Conservation (phyloP, 768 basidiomycete genomes). For the Sarcomyxa edulis region DNA sequence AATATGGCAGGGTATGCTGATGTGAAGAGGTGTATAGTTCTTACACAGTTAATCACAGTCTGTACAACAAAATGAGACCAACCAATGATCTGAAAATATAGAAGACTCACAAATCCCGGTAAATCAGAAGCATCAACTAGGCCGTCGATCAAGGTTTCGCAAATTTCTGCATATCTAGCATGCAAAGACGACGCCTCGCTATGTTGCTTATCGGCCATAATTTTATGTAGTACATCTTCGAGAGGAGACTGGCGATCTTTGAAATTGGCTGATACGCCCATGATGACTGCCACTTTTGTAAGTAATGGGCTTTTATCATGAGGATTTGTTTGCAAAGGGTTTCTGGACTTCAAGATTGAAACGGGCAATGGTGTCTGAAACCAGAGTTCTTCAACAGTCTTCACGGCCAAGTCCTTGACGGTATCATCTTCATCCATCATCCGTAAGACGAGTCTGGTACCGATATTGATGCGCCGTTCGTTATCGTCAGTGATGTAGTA, state of each 20-base stretch:
- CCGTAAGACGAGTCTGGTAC: conserved; percentile 73
- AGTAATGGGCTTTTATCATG: conserved; percentile 53
- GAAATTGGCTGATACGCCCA: conserved; percentile 79
- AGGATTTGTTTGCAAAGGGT: conserved; percentile 18
- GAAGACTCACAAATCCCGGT: conserved; percentile 62
- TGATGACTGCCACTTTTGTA: conserved; percentile 73
- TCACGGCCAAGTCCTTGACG: conserved; percentile 89
- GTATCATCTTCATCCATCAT: conserved; percentile 93
- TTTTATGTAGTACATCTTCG: conserved; percentile 80
- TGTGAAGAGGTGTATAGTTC: conserved; percentile 79
- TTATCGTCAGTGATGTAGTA: conserved; percentile 62
- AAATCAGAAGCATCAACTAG: conserved; percentile 83
- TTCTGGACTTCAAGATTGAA: conserved; percentile 30
- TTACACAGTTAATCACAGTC: conserved; percentile 80
- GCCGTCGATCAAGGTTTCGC: conserved; percentile 81
- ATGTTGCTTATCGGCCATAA: conserved; percentile 69
- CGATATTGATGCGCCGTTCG: conserved; percentile 69
- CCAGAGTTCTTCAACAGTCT: conserved; percentile 90
- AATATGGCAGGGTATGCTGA: conserved; percentile 81
- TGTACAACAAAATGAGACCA: conserved; percentile 20
- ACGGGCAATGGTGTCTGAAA: conserved; percentile 44
- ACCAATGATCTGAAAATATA: conserved; percentile 1
- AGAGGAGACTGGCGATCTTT: conserved; percentile 80
- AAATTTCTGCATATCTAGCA: conserved; percentile 71
- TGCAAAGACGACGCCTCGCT: conserved; percentile 50